phyloP scores from a whole-genome alignment of 2,329 filamentous ascomycete species.

The Xylaria hypoxylon region DNA sequence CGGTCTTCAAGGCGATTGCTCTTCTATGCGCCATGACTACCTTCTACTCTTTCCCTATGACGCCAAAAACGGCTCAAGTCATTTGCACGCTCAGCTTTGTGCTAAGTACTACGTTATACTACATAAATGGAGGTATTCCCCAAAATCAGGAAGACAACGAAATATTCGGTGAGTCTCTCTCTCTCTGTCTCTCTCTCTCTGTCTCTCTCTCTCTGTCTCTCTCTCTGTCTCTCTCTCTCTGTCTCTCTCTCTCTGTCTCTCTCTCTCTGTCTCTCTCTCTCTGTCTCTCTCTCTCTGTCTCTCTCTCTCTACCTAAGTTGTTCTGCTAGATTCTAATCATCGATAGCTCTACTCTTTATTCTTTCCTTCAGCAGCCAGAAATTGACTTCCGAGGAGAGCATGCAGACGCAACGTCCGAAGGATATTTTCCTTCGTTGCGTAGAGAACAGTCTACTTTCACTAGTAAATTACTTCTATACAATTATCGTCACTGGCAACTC shows the following conservation, averaged over 20 bases:
- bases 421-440: constrained; percentile 33
- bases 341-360: constrained; percentile 32
- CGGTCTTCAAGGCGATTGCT: constrained; percentile 31
- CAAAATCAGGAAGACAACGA: constrained; percentile 34
- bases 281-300: no score
- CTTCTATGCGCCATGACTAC: constrained; percentile 32
- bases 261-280: no score
- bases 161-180: constrained; percentile 33
- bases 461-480: constrained; percentile 33
- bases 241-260: no score
- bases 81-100: constrained; percentile 34
- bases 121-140: constrained; percentile 32
- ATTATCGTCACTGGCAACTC: constrained; percentile 34
- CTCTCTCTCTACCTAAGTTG: constrained; percentile 26
- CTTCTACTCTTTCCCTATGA: constrained; percentile 33
- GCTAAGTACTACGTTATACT: constrained; percentile 33
- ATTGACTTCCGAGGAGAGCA: constrained; percentile 31
- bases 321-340: constrained; percentile 32
- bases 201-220: no score
- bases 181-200: no score
- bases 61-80: constrained; percentile 31
- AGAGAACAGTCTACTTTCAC: constrained; percentile 34
- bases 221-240: no score
- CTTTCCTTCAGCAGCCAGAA: constrained; percentile 32
- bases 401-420: constrained; percentile 30